Evolutionary conservation across 106 monocot species (phyloP), one percentile per base, ranked within the genome.

Genomic region (Platanthera guangdongensis): DNA sequence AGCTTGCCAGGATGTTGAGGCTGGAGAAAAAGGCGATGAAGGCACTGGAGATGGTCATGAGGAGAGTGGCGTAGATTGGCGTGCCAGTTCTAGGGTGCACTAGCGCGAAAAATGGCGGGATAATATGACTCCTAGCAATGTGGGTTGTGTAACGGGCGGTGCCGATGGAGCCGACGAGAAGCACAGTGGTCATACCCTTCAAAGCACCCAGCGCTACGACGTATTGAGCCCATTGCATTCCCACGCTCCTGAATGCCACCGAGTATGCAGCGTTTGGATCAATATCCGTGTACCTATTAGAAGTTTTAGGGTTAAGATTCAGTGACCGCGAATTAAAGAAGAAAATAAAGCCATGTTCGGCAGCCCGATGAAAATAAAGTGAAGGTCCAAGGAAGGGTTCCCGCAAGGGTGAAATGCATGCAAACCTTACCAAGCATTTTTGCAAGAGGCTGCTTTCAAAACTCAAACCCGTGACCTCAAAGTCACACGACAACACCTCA

Each of bases 121-220:
- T 90, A 7, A 90, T 83, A 62, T 90, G 87, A n/a, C 81, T 74
- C 6, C 85, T 55, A 4, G 87, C 90, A 19, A 90, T 90, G 76
- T 90, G 90, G 4, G 85, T 90, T 7, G 87, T 87, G 87, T 88
- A 87, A 15, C 90, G 77, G 0, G 80, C 83, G 47, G 85, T 81
- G 22, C 90, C 87, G n/a, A 88, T 77, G 6, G 90, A 73, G 22
- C 85, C 83, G 11, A 85, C 90, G 45, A 87, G 81, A 22, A 92
- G 57, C 4, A 75, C 92, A 13, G 90, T 92, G 7, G 88, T 95
- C 90, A 95, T 95, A 79, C 92, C 92, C 84, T 95, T 92, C 47
- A 95, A 78, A 3, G 95, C 95, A 8, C 95, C 92, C 0, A 88
- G 71, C 3, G 92, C 90, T 14, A 95, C 90, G 13, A 95, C 16